Percentiles rank a stretch among this genome's conserved stretches.
phyloP scores from a whole-genome alignment of 768 basidiomycete genomes.

The Pulveroboletus sp. region DNA sequence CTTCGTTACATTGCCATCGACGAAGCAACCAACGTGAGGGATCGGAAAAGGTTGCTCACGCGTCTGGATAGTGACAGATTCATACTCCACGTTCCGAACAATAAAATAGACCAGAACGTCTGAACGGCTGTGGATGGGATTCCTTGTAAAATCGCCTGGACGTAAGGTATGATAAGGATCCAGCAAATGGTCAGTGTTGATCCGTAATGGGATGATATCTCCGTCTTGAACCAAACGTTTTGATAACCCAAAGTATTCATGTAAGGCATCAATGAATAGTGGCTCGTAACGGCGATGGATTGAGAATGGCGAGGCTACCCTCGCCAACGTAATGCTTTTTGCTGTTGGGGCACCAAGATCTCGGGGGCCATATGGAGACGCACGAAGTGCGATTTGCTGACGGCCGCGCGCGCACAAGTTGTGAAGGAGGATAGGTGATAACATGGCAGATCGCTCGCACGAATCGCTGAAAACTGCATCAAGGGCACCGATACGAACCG shows the following conservation, averaged over 20 bases:
- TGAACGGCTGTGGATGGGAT: slow-evolving; percentile 1
- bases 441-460: slow-evolving; percentile 33
- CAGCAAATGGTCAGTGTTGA: slow-evolving; percentile 48
- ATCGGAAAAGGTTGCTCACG: slow-evolving; percentile 47
- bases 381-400: slow-evolving; percentile 35
- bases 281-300: slow-evolving; percentile 60
- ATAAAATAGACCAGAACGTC: slow-evolving; percentile 68
- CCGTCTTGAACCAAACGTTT: slow-evolving; percentile 64
- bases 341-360: slow-evolving; percentile 65
- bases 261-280: slow-evolving; percentile 57
- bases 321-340: slow-evolving; percentile 63
- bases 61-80: slow-evolving; percentile 39
- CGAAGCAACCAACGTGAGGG: slow-evolving; percentile 81
- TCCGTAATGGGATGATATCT: slow-evolving; percentile 62
- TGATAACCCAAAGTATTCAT: slow-evolving; percentile 50
- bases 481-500: slow-evolving; percentile 54
- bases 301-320: slow-evolving; percentile 73
- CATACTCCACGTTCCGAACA: slow-evolving; percentile 72
- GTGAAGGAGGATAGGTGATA: slow-evolving; percentile 48
- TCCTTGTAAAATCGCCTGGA: slow-evolving; percentile 2
- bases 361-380: slow-evolving; percentile 58
- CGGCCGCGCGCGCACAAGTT: slow-evolving; percentile 40
- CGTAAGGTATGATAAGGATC: slow-evolving; percentile 12
- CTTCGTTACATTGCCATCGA: slow-evolving; percentile 68
- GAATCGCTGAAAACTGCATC: slow-evolving; percentile 38